Conservation (phyloP, 2,329 filamentous ascomycete genomes). For the Escovopsis sp. region DNA sequence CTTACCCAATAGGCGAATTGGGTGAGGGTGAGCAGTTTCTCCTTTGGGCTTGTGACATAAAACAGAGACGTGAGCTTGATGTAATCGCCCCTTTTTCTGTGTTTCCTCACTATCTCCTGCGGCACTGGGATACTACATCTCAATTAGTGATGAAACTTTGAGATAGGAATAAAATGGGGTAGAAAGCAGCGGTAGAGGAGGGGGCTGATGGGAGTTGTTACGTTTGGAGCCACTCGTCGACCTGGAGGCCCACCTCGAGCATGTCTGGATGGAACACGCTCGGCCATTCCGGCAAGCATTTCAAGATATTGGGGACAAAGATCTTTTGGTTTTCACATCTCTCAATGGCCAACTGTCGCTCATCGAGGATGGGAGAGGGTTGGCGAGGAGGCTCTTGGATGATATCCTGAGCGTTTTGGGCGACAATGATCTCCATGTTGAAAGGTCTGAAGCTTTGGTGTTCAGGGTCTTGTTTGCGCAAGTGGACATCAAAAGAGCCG, state of each 20-base stretch:
- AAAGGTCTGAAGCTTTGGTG: no score
- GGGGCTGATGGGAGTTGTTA: background rate
- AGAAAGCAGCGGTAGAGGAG: no score
- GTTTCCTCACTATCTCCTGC: conserved; percentile 2
- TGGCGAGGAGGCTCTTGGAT: no score
- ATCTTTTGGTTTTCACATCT: background rate
- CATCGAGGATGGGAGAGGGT: background rate
- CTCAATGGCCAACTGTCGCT: background rate
- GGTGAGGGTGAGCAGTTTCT: conserved; percentile 2
- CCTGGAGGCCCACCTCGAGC: background rate
- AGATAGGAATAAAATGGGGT: background rate
- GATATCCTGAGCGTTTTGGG: no score
- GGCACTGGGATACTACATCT: conserved; percentile 1
- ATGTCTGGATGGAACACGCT: background rate
- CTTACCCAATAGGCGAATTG: conserved; percentile 4
- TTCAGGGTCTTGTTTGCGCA: no score
- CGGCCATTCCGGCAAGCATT: background rate
- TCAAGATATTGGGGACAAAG: background rate
- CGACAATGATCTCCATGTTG: no score
- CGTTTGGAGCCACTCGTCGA: background rate
- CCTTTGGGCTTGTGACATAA: conserved; percentile 2
- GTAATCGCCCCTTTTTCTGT: conserved; percentile 3
- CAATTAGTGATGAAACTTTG: background rate
- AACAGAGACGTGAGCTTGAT: background rate
- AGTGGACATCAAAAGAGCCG: no score